Evolutionary conservation across 768 basidiomycete genomes (phyloP), one percentile per base, ranked within the genome.

Genomic region (Leccinum uliginosum): DNA sequence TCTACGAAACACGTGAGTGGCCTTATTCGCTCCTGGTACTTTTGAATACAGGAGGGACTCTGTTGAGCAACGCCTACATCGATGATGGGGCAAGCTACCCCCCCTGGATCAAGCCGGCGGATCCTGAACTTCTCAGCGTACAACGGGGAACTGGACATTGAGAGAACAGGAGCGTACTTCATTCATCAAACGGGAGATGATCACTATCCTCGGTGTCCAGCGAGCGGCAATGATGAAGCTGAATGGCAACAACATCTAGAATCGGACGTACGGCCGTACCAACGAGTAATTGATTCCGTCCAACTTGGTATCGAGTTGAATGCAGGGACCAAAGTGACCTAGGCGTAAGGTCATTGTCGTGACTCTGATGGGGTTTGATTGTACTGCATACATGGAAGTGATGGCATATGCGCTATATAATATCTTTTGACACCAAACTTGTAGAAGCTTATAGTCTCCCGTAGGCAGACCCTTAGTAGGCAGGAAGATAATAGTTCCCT

Each of bases 71-170:
- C 24, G 82, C 83, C 0, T 86, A 84, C 65, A 60, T 90, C 17
- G 89, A 91, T 65, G 89, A 91, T 63, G 89, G 88, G 8, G 75
- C 82, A 34, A 83, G 76, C 62, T 66, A 78, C 55, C 82, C 83
- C 82, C 83, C 82, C 83, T n/a, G 79, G 79, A n/a, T 76, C 78
- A 4, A 78, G 73, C 66, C 78, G 64, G 29, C 29, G 29, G 5
- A 78, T 64, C 9, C 64, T 89, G 53, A 76, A 63, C 1, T 80
- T 88, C 65, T 51, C 59, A 1, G 80, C 75, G 9, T 56, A 60
- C 4, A 61, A 62, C 12, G 67, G 72, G 11, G 55, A 66, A 50
- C 58, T 89, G 26, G 53, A 54, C 0, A 74, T 87, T 29, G 59
- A 58, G 35, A 73, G 70, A 43, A 50, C 57, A 78, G 60, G 68